These are phyloP conservation scores for Paraconiothyrium brasiliense DNA, from an alignment of 2,329 filamentous ascomycete species.

Conservation along the genomic window DNA sequence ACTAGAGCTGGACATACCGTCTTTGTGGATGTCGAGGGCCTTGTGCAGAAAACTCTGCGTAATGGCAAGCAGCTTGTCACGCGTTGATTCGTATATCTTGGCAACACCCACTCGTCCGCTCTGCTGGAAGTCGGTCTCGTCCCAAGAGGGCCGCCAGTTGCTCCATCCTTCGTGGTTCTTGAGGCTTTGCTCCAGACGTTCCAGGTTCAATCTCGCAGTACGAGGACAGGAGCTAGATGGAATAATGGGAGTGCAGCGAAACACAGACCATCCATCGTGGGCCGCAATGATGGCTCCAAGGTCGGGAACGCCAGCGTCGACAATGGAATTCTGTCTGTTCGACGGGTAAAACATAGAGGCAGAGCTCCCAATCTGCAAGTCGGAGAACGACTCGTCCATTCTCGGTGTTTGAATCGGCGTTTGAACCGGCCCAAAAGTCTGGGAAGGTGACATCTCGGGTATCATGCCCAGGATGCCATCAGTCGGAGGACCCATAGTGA, in stretches of 20 bases:
- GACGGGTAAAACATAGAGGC: constrained; percentile 53
- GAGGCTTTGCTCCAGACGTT: constrained; percentile 61
- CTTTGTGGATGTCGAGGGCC: constrained; percentile 72
- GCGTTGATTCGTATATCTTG: constrained; percentile 63
- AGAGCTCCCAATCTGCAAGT: constrained; percentile 56
- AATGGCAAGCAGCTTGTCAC: constrained; percentile 76
- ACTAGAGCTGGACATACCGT: constrained; percentile 56
- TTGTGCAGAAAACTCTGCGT: constrained; percentile 76
- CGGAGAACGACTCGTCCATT: constrained; percentile 58
- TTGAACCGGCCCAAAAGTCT: constrained; percentile 52
- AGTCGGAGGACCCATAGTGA: constrained; percentile 49
- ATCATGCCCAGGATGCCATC: constrained; percentile 58
- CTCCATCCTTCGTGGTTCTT: constrained; percentile 63
- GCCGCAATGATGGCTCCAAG: constrained; percentile 60
- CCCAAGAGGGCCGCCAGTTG: constrained; percentile 60
- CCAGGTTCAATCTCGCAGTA: constrained; percentile 61
- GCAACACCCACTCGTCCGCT: constrained; percentile 59
- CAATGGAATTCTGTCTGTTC: constrained; percentile 53
- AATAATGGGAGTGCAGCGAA: constrained; percentile 61
- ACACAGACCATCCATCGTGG: constrained; percentile 63
- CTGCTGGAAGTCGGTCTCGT: constrained; percentile 59
- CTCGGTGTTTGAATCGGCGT: constrained; percentile 59
- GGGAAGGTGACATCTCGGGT: constrained; percentile 52
- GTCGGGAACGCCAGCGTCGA: constrained; percentile 50
- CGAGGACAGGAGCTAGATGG: constrained; percentile 60